A percentile compares a stretch with the other conserved stretches of the same genome.
Conservation (phyloP, 2,329 filamentous ascomycete genomes). For the Venturiaceae sp. region DNA sequence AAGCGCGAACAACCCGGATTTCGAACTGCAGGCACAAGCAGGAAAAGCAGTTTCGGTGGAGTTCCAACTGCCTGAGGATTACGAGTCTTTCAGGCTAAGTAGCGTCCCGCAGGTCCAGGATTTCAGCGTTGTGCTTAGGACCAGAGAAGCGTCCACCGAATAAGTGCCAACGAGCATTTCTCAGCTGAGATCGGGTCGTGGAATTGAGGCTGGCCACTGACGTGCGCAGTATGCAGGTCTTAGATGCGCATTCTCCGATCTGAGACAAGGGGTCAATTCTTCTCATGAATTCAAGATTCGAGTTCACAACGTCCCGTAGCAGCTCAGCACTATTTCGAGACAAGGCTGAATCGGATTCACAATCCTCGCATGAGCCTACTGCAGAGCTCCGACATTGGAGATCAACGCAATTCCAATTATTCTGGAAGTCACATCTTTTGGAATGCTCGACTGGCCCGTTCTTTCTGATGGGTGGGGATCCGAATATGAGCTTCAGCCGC, state of each 20-base stretch:
- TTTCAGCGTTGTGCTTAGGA: neutral
- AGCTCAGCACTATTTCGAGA: neutral
- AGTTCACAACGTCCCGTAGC: neutral
- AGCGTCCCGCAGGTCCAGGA: neutral
- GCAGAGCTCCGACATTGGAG: neutral
- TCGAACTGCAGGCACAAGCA: neutral
- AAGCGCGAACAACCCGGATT: neutral
- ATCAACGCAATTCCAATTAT: neutral
- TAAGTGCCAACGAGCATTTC: neutral
- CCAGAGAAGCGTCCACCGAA: neutral
- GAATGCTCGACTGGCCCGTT: neutral
- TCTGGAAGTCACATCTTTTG: neutral
- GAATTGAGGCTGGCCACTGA: neutral
- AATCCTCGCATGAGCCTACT: neutral
- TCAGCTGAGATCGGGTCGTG: neutral
- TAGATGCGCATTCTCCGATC: neutral
- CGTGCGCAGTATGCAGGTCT: neutral
- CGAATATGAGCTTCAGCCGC: neutral
- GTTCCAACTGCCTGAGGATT: neutral
- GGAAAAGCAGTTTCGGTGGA: constrained; percentile 1
- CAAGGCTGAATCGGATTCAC: neutral
- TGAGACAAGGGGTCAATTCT: neutral
- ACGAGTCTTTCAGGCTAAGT: neutral
- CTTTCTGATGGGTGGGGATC: neutral
- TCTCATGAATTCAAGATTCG: neutral